Conservation (phyloP, 495 filamentous ascomycete species). For the Extremus antarcticus region DNA sequence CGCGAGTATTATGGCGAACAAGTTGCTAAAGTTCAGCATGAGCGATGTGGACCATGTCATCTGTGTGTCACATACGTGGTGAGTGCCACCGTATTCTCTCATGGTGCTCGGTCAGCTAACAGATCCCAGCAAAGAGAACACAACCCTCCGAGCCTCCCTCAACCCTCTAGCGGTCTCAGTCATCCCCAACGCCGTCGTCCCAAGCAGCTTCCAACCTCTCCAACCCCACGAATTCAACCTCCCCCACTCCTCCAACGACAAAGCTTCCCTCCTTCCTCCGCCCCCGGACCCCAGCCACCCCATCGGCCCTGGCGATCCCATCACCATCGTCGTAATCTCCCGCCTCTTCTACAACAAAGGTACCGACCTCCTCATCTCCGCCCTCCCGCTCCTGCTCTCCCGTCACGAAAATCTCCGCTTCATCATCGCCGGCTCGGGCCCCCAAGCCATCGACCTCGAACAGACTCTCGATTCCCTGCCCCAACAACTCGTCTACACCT, state of each 20-base stretch:
- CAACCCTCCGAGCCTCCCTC: slow-evolving; percentile 83
- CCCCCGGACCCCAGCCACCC: slow-evolving; percentile 38
- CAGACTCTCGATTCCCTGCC: slow-evolving; percentile 72
- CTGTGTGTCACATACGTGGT: slow-evolving; percentile 97
- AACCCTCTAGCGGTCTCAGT: slow-evolving; percentile 96
- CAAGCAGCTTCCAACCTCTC: slow-evolving; percentile 82
- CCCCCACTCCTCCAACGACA: not conserved
- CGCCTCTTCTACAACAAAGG: slow-evolving; percentile 99
- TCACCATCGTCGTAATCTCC: slow-evolving; percentile 94
- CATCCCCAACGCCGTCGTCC: slow-evolving; percentile 93
- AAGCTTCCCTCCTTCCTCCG: slow-evolving; percentile 16
- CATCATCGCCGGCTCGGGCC: slow-evolving; percentile 89
- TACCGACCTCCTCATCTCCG: slow-evolving; percentile 86
- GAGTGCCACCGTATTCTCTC: no score
- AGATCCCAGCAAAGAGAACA: slow-evolving; percentile 79
- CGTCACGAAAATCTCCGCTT: slow-evolving; percentile 88
- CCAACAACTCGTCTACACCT: slow-evolving; percentile 49
- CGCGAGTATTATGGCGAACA: slow-evolving; percentile 91
- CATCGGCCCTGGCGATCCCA: slow-evolving; percentile 69
- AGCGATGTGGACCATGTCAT: slow-evolving; percentile 98
- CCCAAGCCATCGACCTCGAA: slow-evolving; percentile 93
- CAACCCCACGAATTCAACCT: slow-evolving; percentile 8
- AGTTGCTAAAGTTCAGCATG: slow-evolving; percentile 86
- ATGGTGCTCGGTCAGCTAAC: not conserved
- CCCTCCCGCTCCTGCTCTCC: slow-evolving; percentile 82